phyloP scores from a whole-genome alignment of 2,329 filamentous ascomycete genomes.

The Pyricularia sp. region DNA sequence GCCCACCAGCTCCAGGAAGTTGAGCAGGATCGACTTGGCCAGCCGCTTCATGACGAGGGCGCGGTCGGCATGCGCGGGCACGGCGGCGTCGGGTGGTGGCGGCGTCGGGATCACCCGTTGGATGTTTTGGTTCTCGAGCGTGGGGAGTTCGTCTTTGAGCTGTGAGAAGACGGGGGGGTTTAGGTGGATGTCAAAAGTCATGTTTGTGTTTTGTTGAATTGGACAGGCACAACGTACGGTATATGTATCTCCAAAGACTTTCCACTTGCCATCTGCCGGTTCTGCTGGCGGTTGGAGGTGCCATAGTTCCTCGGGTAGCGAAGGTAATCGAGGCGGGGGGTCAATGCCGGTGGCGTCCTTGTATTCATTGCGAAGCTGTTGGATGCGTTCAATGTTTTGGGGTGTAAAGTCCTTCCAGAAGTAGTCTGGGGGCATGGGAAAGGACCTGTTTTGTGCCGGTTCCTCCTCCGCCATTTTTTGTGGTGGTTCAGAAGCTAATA shows the following conservation, averaged over 20 bases:
- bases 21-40: conserved; percentile 75
- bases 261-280: conserved; percentile 61
- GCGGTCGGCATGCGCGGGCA: conserved; percentile 49
- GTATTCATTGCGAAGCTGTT: conserved; percentile 30
- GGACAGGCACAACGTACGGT: conserved; percentile 23
- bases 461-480: conserved; percentile 47
- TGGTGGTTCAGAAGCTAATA: background rate
- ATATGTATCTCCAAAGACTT: conserved; percentile 62
- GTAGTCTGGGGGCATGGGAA: conserved; percentile 69
- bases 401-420: conserved; percentile 86
- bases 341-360: conserved; percentile 20
- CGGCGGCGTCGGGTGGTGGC: conserved; percentile 24
- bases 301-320: conserved; percentile 61
- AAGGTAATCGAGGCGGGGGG: conserved; percentile 25
- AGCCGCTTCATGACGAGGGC: conserved; percentile 65
- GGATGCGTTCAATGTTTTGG: conserved; percentile 55
- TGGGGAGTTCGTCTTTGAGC: conserved; percentile 53
- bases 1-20: conserved; percentile 78
- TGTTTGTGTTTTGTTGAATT: background rate
- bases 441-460: conserved; percentile 47
- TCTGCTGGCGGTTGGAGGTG: conserved; percentile 75
- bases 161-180: conserved; percentile 15
- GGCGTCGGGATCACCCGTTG: conserved; percentile 51
- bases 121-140: conserved; percentile 62
- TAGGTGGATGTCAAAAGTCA: background rate